Evolutionary conservation across 768 basidiomycete genomes (phyloP).

Genomic region (Boletus barrowsii): DNA sequence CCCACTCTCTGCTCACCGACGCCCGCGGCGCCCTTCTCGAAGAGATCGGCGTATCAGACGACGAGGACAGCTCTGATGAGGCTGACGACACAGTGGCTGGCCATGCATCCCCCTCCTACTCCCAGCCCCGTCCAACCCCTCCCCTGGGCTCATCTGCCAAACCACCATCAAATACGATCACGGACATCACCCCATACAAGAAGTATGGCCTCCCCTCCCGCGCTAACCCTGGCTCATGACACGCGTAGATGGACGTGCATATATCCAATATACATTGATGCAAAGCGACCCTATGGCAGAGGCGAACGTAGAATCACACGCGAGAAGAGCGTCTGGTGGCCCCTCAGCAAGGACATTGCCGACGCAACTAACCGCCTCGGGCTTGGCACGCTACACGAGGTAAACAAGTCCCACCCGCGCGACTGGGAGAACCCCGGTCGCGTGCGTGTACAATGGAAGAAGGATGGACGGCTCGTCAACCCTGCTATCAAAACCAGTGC

Average conservation of each 20-base stretch:
- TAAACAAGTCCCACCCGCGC: constrained; percentile 84
- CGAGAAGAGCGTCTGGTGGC: constrained; percentile 88
- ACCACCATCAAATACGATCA: constrained; percentile 41
- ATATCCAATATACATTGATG: constrained; percentile 96
- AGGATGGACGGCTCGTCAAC: constrained; percentile 66
- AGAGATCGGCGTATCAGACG: constrained; percentile 58
- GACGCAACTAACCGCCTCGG: constrained; percentile 77
- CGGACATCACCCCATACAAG: constrained; percentile 82
- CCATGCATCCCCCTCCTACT: constrained; percentile 51
- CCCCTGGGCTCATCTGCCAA: constrained; percentile 19
- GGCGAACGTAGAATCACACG: constrained; percentile 82
- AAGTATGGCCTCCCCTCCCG: constrained; percentile 36
- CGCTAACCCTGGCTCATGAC: constrained; percentile 5
- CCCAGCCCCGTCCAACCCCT: constrained; percentile 21
- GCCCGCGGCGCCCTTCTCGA: constrained; percentile 73
- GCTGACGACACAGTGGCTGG: constrained; percentile 39
- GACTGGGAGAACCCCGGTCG: constrained; percentile 99
- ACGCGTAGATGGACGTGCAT: constrained; percentile 83
- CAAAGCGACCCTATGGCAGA: constrained; percentile 82
- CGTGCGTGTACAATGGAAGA: constrained; percentile 91
- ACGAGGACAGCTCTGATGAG: constrained; percentile 40
- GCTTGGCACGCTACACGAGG: constrained; percentile 81
- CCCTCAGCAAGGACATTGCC: constrained; percentile 88
- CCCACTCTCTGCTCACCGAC: constrained; percentile 60
- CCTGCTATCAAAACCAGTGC: constrained; percentile 71